phyloP scores from a whole-genome alignment of 31 red algal species.

The Bonnemaisonia californica region DNA sequence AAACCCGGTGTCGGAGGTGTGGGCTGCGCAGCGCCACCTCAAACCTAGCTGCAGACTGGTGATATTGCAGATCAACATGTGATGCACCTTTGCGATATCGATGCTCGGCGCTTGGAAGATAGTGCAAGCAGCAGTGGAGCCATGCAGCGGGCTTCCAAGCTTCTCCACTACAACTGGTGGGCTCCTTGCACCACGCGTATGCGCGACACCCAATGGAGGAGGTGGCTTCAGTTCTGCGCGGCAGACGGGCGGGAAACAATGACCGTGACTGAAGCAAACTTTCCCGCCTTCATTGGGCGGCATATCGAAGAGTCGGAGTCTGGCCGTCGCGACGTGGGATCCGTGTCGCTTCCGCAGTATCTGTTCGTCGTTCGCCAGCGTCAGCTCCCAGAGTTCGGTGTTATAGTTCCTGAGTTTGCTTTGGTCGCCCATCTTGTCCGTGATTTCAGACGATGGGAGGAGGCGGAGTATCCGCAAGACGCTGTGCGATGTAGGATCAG shows the following conservation, averaged over 20 bases:
- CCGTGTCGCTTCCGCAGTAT: conserved; percentile 18
- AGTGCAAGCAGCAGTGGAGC: background rate
- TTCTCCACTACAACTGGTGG: background rate
- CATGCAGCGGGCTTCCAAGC: background rate
- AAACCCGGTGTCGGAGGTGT: background rate
- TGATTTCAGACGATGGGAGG: conserved; percentile 7
- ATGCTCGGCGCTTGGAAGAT: background rate
- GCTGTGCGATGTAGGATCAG: background rate
- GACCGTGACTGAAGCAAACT: background rate
- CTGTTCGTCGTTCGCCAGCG: background rate
- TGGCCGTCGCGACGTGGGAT: background rate
- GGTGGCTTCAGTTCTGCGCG: background rate
- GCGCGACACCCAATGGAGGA: conserved; percentile 9
- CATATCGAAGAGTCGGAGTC: background rate
- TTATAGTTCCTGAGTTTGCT: background rate
- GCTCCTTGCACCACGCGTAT: background rate
- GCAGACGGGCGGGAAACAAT: background rate
- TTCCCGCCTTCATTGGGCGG: conserved; percentile 8
- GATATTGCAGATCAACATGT: conserved; percentile 13
- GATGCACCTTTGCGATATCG: background rate
- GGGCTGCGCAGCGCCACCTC: background rate
- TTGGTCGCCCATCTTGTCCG: background rate
- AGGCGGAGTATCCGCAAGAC: background rate
- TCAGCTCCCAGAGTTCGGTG: background rate
- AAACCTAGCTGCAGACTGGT: conserved; percentile 18